Percentiles rank a stretch among this genome's conserved stretches.
Evolutionary conservation across 2,329 filamentous ascomycete species (phyloP).

Genomic region (Pestalotiopsis sp.): DNA sequence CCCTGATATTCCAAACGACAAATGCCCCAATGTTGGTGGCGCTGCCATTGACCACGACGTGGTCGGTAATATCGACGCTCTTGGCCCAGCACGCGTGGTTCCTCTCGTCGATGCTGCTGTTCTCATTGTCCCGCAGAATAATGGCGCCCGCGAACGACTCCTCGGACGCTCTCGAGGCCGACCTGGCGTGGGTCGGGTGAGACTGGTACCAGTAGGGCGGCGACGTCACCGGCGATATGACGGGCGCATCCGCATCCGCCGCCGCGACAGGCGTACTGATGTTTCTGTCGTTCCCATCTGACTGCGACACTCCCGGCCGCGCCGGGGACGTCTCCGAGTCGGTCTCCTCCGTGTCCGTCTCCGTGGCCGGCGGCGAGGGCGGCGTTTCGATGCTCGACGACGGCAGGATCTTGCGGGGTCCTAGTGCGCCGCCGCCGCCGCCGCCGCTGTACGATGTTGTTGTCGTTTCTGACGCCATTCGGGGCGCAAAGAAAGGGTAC

Average conservation of each 20-base stretch:
- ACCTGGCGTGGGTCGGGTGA: constrained; percentile 34
- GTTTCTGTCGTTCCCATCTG: not conserved
- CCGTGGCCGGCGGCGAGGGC: constrained; percentile 13
- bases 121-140: constrained; percentile 65
- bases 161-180: constrained; percentile 41
- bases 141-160: constrained; percentile 56
- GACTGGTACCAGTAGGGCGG: constrained; percentile 42
- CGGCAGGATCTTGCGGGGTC: constrained; percentile 3
- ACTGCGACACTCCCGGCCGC: constrained; percentile 8
- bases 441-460: not conserved
- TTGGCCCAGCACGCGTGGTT: constrained; percentile 62
- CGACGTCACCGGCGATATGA: constrained; percentile 29
- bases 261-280: not conserved
- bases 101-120: constrained; percentile 46
- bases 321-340: constrained; percentile 23
- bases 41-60: constrained; percentile 59
- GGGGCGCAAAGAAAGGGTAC: not conserved
- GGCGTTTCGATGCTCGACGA: constrained; percentile 10
- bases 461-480: not conserved
- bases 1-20: constrained; percentile 89
- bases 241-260: not conserved
- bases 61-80: constrained; percentile 61
- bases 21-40: constrained; percentile 76
- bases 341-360: constrained; percentile 11
- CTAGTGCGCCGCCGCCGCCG: constrained; percentile 5